Conservation (phyloP, 2,329 filamentous ascomycete species). For the Ambrosiella cleistominuta region DNA sequence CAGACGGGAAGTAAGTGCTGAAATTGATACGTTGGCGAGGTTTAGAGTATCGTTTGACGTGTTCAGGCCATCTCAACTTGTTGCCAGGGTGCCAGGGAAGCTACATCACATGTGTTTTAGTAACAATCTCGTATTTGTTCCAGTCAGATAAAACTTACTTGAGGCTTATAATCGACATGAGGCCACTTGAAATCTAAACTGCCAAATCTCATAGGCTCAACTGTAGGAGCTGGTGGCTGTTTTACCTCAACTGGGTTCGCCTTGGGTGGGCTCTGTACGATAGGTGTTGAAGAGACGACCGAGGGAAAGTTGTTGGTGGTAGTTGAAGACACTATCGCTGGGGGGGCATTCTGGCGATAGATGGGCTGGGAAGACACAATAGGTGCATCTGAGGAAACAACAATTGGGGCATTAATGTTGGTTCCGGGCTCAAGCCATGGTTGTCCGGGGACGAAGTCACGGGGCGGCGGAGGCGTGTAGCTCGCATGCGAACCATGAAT, state of each 20-base stretch:
- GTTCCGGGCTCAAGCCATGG: constrained; percentile 4
- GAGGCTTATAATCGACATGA: too few species aligned
- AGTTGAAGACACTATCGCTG: constrained; percentile 5
- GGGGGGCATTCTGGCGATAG: constrained; percentile 3
- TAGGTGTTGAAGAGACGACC: not conserved
- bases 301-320: not conserved
- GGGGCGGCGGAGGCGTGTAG: constrained; percentile 8
- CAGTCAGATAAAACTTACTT: too few species aligned
- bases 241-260: not conserved
- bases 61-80: not conserved
- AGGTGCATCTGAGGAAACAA: constrained; percentile 4
- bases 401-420: constrained; percentile 2
- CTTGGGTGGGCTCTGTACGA: not conserved
- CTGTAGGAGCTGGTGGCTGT: not conserved
- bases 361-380: constrained; percentile 11
- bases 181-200: too few species aligned
- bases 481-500: constrained; percentile 22
- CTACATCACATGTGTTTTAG: not conserved
- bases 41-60: not conserved
- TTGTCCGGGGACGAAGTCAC: constrained; percentile 11
- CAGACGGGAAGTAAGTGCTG: not conserved
- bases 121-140: too few species aligned
- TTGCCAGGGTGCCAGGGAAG: not conserved
- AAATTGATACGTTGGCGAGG: not conserved
- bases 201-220: not conserved